Percentiles rank a stretch among this genome's conserved stretches.
phyloP scores from a whole-genome alignment of 2,329 filamentous ascomycete genomes.

The Calycina marina region DNA sequence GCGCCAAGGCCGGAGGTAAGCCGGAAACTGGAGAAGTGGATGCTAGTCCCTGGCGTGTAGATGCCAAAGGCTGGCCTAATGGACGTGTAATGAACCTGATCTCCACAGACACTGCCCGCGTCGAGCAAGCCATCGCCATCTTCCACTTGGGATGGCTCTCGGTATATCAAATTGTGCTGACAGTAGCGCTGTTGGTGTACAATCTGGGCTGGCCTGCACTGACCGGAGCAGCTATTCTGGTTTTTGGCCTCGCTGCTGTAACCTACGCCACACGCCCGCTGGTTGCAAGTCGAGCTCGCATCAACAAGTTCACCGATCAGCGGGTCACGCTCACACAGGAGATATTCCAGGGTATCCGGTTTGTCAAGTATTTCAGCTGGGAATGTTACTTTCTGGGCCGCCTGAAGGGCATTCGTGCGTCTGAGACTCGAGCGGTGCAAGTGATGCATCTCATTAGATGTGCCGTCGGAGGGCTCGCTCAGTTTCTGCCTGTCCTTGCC shows the following conservation, averaged over 20 bases:
- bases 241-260: conserved; percentile 32
- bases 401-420: conserved; percentile 38
- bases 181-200: conserved; percentile 67
- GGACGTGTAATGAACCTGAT: conserved; percentile 81
- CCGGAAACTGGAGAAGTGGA: background rate
- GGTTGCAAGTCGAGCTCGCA: conserved; percentile 54
- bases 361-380: conserved; percentile 56
- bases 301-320: conserved; percentile 56
- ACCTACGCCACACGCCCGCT: conserved; percentile 45
- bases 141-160: conserved; percentile 83
- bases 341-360: conserved; percentile 46
- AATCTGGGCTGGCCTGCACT: conserved; percentile 81
- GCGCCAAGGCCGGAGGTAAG: conserved; percentile 67
- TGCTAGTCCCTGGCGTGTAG: background rate
- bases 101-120: conserved; percentile 83
- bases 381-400: conserved; percentile 46
- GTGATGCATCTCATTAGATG: conserved; percentile 55
- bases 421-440: conserved; percentile 56
- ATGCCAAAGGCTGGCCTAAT: conserved; percentile 52
- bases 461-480: conserved; percentile 44
- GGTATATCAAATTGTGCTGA: conserved; percentile 61
- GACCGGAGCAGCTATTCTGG: conserved; percentile 67
- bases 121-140: conserved; percentile 72
- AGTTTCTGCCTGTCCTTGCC: conserved; percentile 76
- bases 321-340: conserved; percentile 50